Evolutionary conservation across 345 rosid genomes (phyloP).

Genomic region (Lagerstroemia speciosa): DNA sequence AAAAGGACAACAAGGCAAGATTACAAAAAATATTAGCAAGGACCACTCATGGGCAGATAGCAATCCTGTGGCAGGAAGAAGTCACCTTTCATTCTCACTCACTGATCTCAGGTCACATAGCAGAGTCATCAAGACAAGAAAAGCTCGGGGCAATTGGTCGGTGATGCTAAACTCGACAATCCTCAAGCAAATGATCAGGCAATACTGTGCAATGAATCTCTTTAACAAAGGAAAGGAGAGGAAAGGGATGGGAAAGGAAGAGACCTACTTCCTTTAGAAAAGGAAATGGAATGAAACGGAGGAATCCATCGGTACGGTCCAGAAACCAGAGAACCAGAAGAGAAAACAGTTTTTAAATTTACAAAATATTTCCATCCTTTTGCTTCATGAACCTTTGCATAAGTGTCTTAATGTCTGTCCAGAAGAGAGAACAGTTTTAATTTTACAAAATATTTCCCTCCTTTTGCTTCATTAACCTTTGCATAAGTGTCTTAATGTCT

Average conservation of each 20-base stretch:
- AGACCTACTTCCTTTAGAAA: neutral
- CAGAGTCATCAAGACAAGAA: neutral
- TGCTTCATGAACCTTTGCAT: no score
- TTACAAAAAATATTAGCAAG: neutral
- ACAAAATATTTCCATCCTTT: no score
- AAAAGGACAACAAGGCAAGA: neutral
- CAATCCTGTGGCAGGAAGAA: neutral
- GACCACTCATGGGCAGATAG: neutral
- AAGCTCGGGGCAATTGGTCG: neutral
- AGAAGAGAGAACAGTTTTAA: no score
- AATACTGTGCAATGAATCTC: neutral
- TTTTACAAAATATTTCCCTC: no score
- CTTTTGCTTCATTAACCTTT: no score
- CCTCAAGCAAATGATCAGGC: neutral
- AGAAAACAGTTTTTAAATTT: no score
- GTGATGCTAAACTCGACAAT: neutral
- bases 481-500: no score
- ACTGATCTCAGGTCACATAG: neutral
- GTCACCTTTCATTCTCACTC: neutral
- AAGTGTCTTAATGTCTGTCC: no score
- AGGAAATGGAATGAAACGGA: no score
- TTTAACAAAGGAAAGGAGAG: neutral
- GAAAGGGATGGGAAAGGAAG: neutral
- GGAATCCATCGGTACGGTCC: no score
- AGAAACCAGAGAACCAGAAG: no score